Evolutionary conservation across 148 eudicot species (phyloP).

Genomic region (Rhododendron ferrugineum): DNA sequence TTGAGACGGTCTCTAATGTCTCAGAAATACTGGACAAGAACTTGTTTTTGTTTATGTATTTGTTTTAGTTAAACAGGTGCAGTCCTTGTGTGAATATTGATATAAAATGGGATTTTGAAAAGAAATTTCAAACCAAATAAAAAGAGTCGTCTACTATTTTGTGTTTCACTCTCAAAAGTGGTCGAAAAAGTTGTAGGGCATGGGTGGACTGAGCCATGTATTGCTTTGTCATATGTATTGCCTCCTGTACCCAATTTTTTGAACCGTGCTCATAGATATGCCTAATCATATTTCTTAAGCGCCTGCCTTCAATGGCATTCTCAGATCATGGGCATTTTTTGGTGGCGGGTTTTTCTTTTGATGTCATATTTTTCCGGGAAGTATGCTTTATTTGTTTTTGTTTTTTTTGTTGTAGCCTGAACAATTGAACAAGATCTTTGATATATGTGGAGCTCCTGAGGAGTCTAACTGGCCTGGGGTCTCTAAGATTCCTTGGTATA

Average conservation of each 20-base stretch:
- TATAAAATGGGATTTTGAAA: neutral
- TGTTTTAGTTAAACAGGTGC: neutral
- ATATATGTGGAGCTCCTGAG: conserved; percentile 88
- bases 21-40: neutral
- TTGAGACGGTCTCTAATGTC: neutral
- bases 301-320: neutral
- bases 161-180: neutral
- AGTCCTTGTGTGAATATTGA: neutral
- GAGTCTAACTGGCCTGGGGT: conserved; percentile 91
- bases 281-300: neutral
- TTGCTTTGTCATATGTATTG: neutral
- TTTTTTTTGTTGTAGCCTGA: conserved; percentile 53
- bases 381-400: conserved; percentile 7
- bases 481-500: conserved; percentile 80
- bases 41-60: neutral
- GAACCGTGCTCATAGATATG: neutral
- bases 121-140: neutral
- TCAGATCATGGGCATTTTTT: neutral
- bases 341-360: neutral
- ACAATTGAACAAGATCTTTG: conserved; percentile 82
- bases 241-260: neutral
- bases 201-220: neutral
- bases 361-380: neutral
- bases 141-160: neutral
- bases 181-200: neutral